These are phyloP conservation scores for Phytophthora lateralis DNA, from an alignment of 352 stramenopile genomes.

Conservation along the genomic window DNA sequence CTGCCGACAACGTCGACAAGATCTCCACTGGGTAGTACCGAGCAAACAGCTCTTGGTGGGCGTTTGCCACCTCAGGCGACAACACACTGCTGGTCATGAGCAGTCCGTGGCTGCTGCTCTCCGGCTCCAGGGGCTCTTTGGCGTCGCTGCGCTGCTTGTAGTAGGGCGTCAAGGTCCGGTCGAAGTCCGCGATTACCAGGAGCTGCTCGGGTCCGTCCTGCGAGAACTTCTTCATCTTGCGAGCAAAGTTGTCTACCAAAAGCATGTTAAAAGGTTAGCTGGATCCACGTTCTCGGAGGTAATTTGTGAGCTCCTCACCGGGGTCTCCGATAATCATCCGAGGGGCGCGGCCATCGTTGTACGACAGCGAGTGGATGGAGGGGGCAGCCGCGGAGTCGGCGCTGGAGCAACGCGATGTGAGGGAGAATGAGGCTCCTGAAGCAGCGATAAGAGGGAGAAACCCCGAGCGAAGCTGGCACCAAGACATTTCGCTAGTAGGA, in stretches of 20 bases:
- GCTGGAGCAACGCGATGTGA: conserved; percentile 8
- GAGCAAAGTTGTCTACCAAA: conserved; percentile 62
- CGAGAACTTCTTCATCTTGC: conserved; percentile 76
- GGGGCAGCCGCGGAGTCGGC: neutral
- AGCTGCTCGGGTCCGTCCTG: conserved; percentile 60
- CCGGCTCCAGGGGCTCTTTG: conserved; percentile 13
- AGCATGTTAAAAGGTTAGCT: neutral
- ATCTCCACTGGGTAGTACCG: conserved; percentile 49
- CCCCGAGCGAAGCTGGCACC: conserved; percentile 9
- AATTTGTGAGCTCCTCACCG: conserved; percentile 6
- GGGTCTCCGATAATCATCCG: conserved; percentile 32
- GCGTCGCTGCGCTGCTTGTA: conserved; percentile 30
- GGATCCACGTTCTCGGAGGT: neutral
- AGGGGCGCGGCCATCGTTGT: conserved; percentile 24
- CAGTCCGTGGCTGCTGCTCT: conserved; percentile 35
- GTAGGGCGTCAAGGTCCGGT: conserved; percentile 71
- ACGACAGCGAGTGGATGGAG: conserved; percentile 15
- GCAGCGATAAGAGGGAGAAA: conserved; percentile 4
- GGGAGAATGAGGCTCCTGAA: conserved; percentile 10
- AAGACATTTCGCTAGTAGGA: conserved; percentile 12
- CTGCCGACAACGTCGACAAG: conserved; percentile 33
- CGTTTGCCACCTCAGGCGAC: conserved; percentile 30
- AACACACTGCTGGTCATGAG: conserved; percentile 31
- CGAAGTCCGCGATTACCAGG: conserved; percentile 78
- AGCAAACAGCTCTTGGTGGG: conserved; percentile 34